Conservation (phyloP, 2,329 filamentous ascomycete genomes). For the Aurifilum marmelostoma region DNA sequence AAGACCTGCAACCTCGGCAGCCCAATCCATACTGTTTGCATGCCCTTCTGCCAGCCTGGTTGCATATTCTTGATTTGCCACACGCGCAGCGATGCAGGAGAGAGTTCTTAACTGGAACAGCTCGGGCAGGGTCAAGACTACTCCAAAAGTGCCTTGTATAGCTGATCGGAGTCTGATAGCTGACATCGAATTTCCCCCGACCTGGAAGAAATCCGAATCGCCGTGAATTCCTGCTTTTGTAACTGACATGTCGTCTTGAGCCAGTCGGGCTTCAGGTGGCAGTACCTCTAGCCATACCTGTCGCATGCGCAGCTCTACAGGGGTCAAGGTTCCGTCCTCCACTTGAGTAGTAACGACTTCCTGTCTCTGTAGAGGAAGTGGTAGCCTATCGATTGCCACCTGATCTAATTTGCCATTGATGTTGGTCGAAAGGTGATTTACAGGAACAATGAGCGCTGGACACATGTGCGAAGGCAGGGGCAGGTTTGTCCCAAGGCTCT, state of each 20-base stretch:
- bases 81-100: constrained; percentile 40
- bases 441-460: constrained; percentile 35
- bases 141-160: constrained; percentile 39
- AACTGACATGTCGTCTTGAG: background rate
- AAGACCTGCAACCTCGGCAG: constrained; percentile 31
- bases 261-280: background rate
- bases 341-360: background rate
- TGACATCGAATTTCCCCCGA: constrained; percentile 47
- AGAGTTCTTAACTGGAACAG: constrained; percentile 45
- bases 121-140: constrained; percentile 38
- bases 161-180: constrained; percentile 42
- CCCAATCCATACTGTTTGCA: constrained; percentile 17
- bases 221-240: background rate
- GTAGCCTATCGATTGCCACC: constrained; percentile 32
- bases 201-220: constrained; percentile 44
- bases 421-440: constrained; percentile 38
- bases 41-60: background rate
- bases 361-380: constrained; percentile 29
- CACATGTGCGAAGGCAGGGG: constrained; percentile 42
- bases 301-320: background rate
- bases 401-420: constrained; percentile 40
- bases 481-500: constrained; percentile 26
- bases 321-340: background rate
- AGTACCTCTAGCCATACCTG: constrained; percentile 8
- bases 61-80: constrained; percentile 29